A percentile compares a stretch with the other conserved stretches of the same genome.
Conservation (phyloP, 805 yeast species). For the Cyberlindnera amylophila region DNA sequence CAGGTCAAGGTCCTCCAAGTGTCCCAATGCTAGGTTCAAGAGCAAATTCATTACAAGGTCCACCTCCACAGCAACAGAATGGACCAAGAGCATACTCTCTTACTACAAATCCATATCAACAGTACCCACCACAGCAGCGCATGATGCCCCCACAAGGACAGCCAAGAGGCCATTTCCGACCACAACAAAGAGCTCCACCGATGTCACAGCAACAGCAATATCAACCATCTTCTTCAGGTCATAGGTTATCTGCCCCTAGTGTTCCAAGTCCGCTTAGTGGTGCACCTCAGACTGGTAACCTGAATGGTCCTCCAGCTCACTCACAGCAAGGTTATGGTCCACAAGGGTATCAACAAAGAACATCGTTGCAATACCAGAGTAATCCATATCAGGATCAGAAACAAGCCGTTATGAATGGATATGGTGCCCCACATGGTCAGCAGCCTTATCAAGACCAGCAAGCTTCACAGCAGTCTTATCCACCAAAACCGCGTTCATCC, state of each 20-base stretch:
- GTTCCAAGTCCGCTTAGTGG: not conserved
- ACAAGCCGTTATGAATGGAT: too few relatives aligned
- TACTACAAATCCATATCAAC: conserved; percentile 22
- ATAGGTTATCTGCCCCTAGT: conserved; percentile 19
- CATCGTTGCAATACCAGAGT: too few relatives aligned
- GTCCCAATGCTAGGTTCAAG: conserved; percentile 12
- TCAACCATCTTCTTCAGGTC: conserved; percentile 1
- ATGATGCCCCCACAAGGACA: not conserved
- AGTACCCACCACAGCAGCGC: conserved; percentile 8
- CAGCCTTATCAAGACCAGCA: not conserved
- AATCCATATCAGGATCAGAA: too few relatives aligned
- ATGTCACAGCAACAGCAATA: conserved; percentile 11
- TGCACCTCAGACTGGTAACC: too few relatives aligned
- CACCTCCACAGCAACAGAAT: conserved; percentile 1
- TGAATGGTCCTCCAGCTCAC: too few relatives aligned
- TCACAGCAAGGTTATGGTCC: not conserved
- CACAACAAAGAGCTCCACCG: conserved; percentile 7
- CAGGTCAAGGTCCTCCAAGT: conserved; percentile 29
- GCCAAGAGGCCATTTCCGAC: conserved; percentile 3
- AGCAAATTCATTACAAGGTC: conserved; percentile 18
- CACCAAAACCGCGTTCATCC: not conserved
- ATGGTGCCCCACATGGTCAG: not conserved
- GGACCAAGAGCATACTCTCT: conserved; percentile 22
- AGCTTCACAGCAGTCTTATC: not conserved
- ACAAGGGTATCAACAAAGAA: not conserved